Conservation (phyloP, 2,329 filamentous ascomycete species). For the Ceratocystis papillata region DNA sequence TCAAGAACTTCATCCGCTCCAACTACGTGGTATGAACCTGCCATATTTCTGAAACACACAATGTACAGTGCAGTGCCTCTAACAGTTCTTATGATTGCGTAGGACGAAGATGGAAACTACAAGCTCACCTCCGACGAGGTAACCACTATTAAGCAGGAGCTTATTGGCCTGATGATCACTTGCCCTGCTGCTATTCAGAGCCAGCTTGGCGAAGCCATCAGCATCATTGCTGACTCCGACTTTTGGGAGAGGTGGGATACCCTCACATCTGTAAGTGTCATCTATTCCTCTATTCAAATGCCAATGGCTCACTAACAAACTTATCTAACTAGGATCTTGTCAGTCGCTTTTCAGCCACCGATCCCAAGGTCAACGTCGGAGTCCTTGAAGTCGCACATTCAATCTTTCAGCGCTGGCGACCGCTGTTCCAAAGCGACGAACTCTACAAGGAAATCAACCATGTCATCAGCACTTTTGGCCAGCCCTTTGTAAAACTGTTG, state of each 20-base stretch:
- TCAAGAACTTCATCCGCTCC: constrained; percentile 95
- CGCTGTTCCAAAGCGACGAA: constrained; percentile 83
- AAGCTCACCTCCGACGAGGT: constrained; percentile 78
- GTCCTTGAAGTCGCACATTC: constrained; percentile 96
- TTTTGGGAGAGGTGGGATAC: constrained; percentile 96
- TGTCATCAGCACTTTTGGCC: constrained; percentile 74
- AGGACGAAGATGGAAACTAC: constrained; percentile 89
- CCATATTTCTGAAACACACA: not conserved
- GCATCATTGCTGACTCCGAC: constrained; percentile 93
- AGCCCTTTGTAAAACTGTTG: constrained; percentile 71
- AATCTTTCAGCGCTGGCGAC: constrained; percentile 93
- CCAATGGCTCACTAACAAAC: not conserved
- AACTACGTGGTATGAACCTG: constrained; percentile 63
- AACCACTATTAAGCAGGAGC: constrained; percentile 78
- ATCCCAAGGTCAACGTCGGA: constrained; percentile 79
- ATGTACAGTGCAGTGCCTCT: not conserved
- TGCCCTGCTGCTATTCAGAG: constrained; percentile 79
- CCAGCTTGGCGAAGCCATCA: constrained; percentile 92
- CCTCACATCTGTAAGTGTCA: constrained; percentile 45
- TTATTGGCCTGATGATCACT: constrained; percentile 93
- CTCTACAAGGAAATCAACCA: constrained; percentile 95
- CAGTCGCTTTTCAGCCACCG: constrained; percentile 68
- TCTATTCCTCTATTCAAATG: not conserved
- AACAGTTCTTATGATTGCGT: constrained; percentile 3
- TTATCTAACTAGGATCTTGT: constrained; percentile 59